phyloP scores from a whole-genome alignment of 768 basidiomycete species.

The Clitopilus passeckerianus region DNA sequence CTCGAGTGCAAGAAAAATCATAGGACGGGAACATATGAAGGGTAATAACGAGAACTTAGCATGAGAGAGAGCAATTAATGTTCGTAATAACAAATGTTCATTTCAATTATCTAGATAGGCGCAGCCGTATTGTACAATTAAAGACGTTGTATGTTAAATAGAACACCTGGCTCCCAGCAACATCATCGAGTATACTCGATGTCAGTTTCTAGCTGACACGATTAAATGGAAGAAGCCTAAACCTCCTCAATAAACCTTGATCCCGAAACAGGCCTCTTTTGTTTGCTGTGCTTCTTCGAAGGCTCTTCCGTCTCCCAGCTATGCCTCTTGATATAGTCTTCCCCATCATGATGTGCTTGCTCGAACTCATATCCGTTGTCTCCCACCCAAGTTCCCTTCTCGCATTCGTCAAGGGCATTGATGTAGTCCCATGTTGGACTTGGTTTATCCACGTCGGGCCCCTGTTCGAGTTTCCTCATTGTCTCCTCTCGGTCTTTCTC shows the following conservation, averaged over 20 bases:
- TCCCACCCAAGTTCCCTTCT: background rate
- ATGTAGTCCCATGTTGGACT: background rate
- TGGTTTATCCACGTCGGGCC: background rate
- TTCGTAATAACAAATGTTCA: too few species aligned
- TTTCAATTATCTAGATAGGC: background rate
- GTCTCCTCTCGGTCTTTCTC: background rate
- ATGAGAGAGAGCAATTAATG: too few species aligned
- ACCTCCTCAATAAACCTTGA: background rate
- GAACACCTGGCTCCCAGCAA: background rate
- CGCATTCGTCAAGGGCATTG: background rate
- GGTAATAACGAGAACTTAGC: too few species aligned
- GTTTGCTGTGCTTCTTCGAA: background rate
- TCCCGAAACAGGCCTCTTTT: background rate
- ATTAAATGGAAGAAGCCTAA: background rate
- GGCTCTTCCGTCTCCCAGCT: background rate
- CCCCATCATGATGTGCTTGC: background rate
- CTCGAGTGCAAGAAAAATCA: too few species aligned
- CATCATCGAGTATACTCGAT: background rate
- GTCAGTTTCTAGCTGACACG: background rate
- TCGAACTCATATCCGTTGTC: background rate
- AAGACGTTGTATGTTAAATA: background rate
- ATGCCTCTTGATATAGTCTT: background rate
- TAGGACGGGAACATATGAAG: too few species aligned
- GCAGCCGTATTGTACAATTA: background rate
- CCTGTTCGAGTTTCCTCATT: background rate